Evolutionary conservation across 2,329 filamentous ascomycete species (phyloP), one percentile per base, ranked within the genome.

Genomic region (Aspergillus felis): DNA sequence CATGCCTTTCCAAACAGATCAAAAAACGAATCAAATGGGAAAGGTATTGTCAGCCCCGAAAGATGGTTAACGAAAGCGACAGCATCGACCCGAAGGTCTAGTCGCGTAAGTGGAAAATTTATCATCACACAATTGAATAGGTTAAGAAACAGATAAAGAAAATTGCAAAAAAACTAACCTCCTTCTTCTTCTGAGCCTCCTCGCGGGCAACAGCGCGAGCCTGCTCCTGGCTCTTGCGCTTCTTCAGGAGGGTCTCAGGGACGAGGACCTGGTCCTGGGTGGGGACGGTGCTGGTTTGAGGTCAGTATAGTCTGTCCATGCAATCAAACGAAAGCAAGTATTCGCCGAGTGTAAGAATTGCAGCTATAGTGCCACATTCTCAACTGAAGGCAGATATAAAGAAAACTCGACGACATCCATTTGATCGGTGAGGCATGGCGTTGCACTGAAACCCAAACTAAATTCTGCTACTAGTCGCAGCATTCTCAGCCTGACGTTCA

Each of bases 151-250:
- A 58, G 47, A 27, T 50, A 44, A 59, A n/a, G 2, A 58, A 48
- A 54, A 64, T 46, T 55, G 35, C 38, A 3, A 24, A 25, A 56
- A 56, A 50, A 86, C 91, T 79, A 79, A 97, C 94, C 84, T 91
- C 85, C 84, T 94, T 94, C 81, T 87, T 90, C 85, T 96, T 90
- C 81, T 92, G 85, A 68, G 87, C 79, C 74, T 90, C 90, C 67
- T 89, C 85, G 69, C 84, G 80, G 78, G 88, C 89, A 82, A 93
- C 90, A 79, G 94, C 92, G 79, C 92, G 90, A 79, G 92, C 92
- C 88, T 97, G 96, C 88, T 99, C 94, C 84, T 97, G 93, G 80
- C 87, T 91, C 92, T 99, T 99, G 85, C 94, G 91, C 91, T 99
- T 99, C 90, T 99, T 99, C 81, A 99, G 87, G 76, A 99, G 91